phyloP scores from a whole-genome alignment of 2,329 filamentous ascomycete species.

The Furcasterigmium sp. region DNA sequence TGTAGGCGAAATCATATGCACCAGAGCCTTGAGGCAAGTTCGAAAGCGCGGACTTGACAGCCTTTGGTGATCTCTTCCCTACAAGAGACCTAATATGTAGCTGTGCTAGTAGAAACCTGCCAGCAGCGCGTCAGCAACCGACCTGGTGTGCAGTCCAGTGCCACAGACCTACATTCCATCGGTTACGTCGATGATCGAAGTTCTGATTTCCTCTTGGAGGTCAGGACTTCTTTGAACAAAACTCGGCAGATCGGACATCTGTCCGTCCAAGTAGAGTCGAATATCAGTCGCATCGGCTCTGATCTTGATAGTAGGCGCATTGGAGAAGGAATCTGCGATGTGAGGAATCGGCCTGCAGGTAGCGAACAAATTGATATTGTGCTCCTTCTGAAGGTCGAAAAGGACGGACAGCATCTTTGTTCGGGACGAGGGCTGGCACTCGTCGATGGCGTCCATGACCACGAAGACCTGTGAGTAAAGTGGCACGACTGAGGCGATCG shows the following conservation, averaged over 20 bases:
- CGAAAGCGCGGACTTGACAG: conserved; percentile 1
- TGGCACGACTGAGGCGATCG: fast-evolving
- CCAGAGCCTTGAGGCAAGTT: background rate
- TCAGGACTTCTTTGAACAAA: background rate
- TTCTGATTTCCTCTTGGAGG: conserved; percentile 6
- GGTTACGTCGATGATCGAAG: background rate
- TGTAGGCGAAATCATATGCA: conserved; percentile 23
- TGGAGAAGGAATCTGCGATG: background rate
- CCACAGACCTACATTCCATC: conserved; percentile 13
- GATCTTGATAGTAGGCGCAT: conserved; percentile 1
- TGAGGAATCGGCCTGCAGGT: fast-evolving
- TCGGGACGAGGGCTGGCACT: background rate
- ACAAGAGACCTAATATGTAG: conserved; percentile 2
- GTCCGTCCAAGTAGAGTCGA: background rate
- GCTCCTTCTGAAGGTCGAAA: background rate
- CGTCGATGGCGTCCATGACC: background rate
- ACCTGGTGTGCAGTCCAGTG: background rate
- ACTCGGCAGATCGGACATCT: background rate
- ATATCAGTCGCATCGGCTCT: conserved; percentile 10
- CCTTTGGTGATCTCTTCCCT: background rate
- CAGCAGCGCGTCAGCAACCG: conserved; percentile 8
- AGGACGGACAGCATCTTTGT: background rate
- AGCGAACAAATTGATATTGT: background rate
- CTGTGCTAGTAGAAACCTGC: conserved; percentile 9
- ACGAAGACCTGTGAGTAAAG: fast-evolving